Evolutionary conservation across 1,139 yeast species (phyloP).

Genomic region (Nematodospora anomalae): DNA sequence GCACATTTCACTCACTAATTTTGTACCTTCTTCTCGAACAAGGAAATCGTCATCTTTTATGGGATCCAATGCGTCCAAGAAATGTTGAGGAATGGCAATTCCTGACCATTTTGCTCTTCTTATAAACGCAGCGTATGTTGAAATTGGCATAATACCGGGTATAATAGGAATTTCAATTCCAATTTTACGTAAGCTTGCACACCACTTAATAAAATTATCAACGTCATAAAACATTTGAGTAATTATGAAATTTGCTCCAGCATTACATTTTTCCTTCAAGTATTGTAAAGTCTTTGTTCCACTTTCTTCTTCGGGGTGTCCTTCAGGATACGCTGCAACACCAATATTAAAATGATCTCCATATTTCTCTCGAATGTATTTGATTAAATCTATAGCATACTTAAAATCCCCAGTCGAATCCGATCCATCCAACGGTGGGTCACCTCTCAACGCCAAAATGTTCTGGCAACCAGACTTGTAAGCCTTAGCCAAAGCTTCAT

Average conservation of each 20-base stretch:
- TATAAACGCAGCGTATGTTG: conserved; percentile 87
- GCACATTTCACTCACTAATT: conserved; percentile 84
- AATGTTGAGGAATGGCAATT: conserved; percentile 72
- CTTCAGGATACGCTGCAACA: conserved; percentile 95
- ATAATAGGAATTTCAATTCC: conserved; percentile 89
- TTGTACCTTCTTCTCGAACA: conserved; percentile 85
- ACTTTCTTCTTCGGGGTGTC: conserved; percentile 84
- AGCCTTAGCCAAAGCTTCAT: conserved; percentile 82
- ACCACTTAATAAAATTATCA: conserved; percentile 83
- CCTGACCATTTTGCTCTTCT: conserved; percentile 96
- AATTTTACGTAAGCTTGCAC: conserved; percentile 60
- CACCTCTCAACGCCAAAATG: conserved; percentile 82
- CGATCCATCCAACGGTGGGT: conserved; percentile 73
- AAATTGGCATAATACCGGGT: conserved; percentile 98
- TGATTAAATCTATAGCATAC: conserved; percentile 84
- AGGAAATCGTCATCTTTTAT: conserved; percentile 86
- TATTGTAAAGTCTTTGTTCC: conserved; percentile 56
- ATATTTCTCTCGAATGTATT: conserved; percentile 65
- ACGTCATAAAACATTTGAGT: conserved; percentile 94
- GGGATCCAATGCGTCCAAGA: conserved; percentile 71
- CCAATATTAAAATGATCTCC: conserved; percentile 88
- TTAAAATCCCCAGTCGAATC: conserved; percentile 66
- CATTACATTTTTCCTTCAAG: conserved; percentile 85
- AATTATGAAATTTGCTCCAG: conserved; percentile 89
- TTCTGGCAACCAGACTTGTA: conserved; percentile 92